Percentiles rank a stretch among this genome's conserved stretches.
phyloP scores from a whole-genome alignment of 495 filamentous ascomycete genomes.

The Penicillium macrosclerotiorum region DNA sequence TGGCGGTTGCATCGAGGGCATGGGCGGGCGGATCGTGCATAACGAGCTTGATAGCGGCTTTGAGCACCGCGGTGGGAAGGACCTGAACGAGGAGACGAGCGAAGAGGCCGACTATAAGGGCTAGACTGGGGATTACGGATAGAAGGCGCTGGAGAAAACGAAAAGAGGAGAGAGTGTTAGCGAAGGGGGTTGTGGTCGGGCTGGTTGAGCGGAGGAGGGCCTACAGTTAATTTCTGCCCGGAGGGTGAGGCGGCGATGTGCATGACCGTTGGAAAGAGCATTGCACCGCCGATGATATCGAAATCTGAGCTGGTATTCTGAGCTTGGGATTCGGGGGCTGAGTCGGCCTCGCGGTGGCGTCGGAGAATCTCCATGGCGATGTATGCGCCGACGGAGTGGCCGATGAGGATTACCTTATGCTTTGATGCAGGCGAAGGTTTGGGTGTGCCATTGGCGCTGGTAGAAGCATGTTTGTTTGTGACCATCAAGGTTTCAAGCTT shows the following conservation, averaged over 20 bases:
- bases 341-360: constrained; percentile 37
- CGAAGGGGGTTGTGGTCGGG: background rate
- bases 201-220: constrained; percentile 4
- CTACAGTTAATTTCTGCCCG: constrained; percentile 56
- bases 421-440: constrained; percentile 2
- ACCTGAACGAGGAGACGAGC: constrained; percentile 46
- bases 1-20: constrained; percentile 57
- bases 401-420: constrained; percentile 68
- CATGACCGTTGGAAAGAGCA: constrained; percentile 76
- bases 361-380: constrained; percentile 72
- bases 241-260: constrained; percentile 66
- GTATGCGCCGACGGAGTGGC: constrained; percentile 80
- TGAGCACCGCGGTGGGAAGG: constrained; percentile 42
- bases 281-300: constrained; percentile 57
- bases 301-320: constrained; percentile 23
- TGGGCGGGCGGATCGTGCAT: constrained; percentile 53
- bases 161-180: background rate
- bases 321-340: background rate
- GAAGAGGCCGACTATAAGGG: constrained; percentile 50
- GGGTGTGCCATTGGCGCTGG: background rate
- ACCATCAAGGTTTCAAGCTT: constrained; percentile 25
- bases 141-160: constrained; percentile 33
- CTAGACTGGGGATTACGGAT: constrained; percentile 52
- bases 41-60: constrained; percentile 41
- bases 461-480: background rate